Conservation (phyloP, 1,284 basidiomycete genomes). For the Malassezia globosa region DNA sequence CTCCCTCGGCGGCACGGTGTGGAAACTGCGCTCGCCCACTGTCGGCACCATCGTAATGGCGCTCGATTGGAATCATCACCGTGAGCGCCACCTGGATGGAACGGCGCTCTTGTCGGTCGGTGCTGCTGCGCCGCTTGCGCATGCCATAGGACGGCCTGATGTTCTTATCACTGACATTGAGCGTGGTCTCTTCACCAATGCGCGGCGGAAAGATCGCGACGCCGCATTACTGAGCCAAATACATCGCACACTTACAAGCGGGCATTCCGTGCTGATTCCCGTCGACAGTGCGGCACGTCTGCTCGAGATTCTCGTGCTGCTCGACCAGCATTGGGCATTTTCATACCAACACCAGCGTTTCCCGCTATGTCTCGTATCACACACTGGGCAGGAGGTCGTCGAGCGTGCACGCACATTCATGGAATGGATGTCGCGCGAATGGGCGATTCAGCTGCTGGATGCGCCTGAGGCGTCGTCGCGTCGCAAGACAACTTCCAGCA, state of each 20-base stretch:
- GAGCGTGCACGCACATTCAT: conserved; percentile 92
- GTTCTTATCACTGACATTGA: conserved; percentile 88
- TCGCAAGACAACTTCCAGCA: conserved; percentile 2
- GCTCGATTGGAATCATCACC: conserved; percentile 90
- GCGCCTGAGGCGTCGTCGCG: conserved; percentile 20
- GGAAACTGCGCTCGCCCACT: conserved; percentile 94
- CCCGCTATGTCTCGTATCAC: conserved; percentile 72
- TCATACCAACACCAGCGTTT: conserved; percentile 54
- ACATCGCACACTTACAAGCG: conserved; percentile 71
- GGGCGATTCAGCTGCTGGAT: conserved; percentile 50
- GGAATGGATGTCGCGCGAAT: conserved; percentile 93
- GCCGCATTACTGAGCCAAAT: conserved; percentile 56
- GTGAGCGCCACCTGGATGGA: conserved; percentile 87
- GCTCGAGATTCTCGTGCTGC: conserved; percentile 80
- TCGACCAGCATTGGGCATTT: conserved; percentile 96
- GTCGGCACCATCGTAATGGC: conserved; percentile 92
- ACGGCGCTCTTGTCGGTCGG: conserved; percentile 54
- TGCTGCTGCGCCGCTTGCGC: conserved; percentile 12
- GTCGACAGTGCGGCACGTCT: conserved; percentile 87
- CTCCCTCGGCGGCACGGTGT: conserved; percentile 89
- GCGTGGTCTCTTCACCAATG: conserved; percentile 62
- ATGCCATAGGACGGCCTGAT: conserved; percentile 38
- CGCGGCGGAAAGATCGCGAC: conserved; percentile 81
- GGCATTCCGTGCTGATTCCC: conserved; percentile 70
- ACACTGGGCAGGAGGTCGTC: conserved; percentile 83